Conservation (phyloP, 176 grass and related monocot species). For the Oryza meridionalis region DNA sequence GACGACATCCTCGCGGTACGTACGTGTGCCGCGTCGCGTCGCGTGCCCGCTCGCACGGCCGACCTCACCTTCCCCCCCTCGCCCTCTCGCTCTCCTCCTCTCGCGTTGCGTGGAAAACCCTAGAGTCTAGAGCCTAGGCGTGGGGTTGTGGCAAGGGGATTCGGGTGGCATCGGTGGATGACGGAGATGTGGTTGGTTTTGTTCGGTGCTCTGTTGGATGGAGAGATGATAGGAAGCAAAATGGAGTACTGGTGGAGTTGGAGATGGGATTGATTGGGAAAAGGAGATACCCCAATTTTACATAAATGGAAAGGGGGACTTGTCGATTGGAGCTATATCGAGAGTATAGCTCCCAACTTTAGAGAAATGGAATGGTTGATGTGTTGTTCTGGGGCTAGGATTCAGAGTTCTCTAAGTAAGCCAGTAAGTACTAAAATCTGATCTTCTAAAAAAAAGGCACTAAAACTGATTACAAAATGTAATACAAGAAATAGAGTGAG, state of each 20-base stretch:
- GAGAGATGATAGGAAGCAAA: neutral
- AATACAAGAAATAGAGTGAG: neutral
- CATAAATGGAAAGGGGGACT: neutral
- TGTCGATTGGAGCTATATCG: neutral
- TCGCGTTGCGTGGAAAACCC: neutral
- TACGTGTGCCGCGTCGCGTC: too few relatives aligned
- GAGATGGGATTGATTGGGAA: neutral
- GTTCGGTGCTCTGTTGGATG: neutral
- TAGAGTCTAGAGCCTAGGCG: neutral
- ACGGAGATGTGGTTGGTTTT: neutral
- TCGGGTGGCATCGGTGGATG: neutral
- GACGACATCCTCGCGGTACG: constrained; percentile 65
- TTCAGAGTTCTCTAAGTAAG: neutral
- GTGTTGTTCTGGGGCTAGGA: neutral
- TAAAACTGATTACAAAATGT: neutral
- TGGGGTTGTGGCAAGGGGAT: neutral
- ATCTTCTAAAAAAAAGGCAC: neutral
- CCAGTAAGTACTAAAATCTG: neutral
- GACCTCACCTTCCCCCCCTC: neutral
- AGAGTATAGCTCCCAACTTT: neutral
- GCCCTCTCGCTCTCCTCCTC: neutral
- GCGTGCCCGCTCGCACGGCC: neutral
- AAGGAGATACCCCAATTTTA: neutral
- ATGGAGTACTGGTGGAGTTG: neutral
- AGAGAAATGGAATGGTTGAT: neutral